Evolutionary conservation across 495 filamentous ascomycete species (phyloP), one percentile per base, ranked within the genome.

Genomic region (Penicillium nucicola): DNA sequence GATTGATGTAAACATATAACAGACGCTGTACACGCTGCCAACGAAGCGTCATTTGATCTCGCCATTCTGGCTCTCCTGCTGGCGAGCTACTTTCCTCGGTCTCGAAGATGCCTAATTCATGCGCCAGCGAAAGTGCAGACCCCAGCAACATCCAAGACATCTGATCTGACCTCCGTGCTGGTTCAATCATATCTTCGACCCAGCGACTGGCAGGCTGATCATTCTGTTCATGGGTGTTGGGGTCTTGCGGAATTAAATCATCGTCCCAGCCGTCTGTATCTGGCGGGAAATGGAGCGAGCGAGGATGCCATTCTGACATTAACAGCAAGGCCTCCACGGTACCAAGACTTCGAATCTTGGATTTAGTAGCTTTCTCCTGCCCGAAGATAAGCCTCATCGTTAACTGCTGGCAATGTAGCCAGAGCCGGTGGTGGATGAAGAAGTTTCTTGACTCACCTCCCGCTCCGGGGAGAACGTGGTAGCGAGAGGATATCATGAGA

Each of bases 111-210:
- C 75, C 75, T 15, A 80, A 56, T 45, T 79, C 77, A 43, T 80
- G 74, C 0, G 74, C 69, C 14, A 80, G 67, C n/a, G 76, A 77
- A 10, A 79, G 53, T 0, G 72, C 77, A 52, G 69, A 77, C 0
- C 77, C 77, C 13, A 80, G 67, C 6, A 77, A 53, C 74, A 79
- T 79, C 77, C 77, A 81, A 0, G 77, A 79, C 77, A 81, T 79
- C n/a, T 76, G 72, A 52, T 81, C 77, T 1, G 77, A 79, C 50
- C 77, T 56, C 41, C 71, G 66, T 9, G 77, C 76, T 4, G 76
- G 76, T 44, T 81, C 77, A 42, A 78, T 74, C 57, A 77, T 74
- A 42, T 77, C 74, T 40, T 75, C 70, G 5, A 77, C 46, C 67
- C 69, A 73, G 36, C 71, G 55, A 39, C 64, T 69, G 12, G 61